Conservation (phyloP, 2,329 filamentous ascomycete genomes). For the Fusarium graminum region DNA sequence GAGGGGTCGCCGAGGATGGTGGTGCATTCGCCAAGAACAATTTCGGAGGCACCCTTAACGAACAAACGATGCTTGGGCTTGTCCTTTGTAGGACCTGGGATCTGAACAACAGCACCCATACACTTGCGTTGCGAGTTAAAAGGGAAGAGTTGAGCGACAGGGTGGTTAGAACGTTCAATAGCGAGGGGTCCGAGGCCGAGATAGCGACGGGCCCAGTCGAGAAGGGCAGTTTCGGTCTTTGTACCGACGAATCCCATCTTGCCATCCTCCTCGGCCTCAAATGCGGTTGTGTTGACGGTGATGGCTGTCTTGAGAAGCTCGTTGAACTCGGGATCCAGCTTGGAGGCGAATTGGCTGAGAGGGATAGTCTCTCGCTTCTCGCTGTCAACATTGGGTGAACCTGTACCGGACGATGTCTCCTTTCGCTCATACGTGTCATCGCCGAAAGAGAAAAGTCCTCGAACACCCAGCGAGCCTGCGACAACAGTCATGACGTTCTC, state of each 20-base stretch:
- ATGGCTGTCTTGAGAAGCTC: constrained; percentile 50
- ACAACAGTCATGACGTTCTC: constrained; percentile 82
- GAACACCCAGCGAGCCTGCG: constrained; percentile 64
- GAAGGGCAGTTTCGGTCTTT: constrained; percentile 68
- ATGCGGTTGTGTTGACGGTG: constrained; percentile 69
- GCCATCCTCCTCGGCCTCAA: constrained; percentile 63
- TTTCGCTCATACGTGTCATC: constrained; percentile 51
- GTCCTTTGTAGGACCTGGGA: constrained; percentile 51
- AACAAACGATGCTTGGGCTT: constrained; percentile 60
- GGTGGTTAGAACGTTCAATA: constrained; percentile 60
- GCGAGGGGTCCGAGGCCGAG: constrained; percentile 62
- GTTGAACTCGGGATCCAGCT: constrained; percentile 35
- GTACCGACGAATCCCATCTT: constrained; percentile 63
- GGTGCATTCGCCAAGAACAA: constrained; percentile 62
- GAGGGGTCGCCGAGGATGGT: constrained; percentile 69
- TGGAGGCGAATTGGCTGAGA: constrained; percentile 22
- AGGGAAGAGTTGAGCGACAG: constrained; percentile 64
- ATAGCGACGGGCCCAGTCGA: constrained; percentile 63
- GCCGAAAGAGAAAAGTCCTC: constrained; percentile 58
- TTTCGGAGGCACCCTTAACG: constrained; percentile 70
- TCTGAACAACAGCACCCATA: constrained; percentile 67
- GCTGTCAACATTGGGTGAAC: background rate
- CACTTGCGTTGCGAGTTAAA: constrained; percentile 68
- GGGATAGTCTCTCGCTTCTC: constrained; percentile 20
- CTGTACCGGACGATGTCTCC: constrained; percentile 30